phyloP scores from a whole-genome alignment of 164 flowering plant genomes.

The Euptelea pleiosperma region DNA sequence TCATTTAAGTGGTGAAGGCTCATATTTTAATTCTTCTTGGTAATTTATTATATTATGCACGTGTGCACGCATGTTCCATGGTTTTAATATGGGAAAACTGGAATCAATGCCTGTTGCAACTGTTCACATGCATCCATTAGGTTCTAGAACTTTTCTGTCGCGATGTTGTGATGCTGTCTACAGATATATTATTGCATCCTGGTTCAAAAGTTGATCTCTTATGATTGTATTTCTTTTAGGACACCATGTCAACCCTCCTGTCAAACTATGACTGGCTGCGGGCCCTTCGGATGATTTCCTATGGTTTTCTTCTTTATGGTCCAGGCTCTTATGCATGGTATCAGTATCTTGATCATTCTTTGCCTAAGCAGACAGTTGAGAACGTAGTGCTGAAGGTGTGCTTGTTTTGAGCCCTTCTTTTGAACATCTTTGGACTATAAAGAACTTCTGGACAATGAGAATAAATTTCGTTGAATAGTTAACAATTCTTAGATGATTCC shows the following conservation, averaged over 20 bases:
- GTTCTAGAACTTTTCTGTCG: background rate
- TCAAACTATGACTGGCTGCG: constrained; percentile 81
- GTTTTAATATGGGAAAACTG: no score
- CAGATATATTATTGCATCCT: background rate
- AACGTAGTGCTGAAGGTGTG: constrained; percentile 73
- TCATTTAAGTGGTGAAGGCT: no score
- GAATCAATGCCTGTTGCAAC: background rate
- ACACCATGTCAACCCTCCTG: constrained; percentile 27
- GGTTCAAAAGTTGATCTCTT: constrained; percentile 15
- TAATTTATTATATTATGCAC: no score
- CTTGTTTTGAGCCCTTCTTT: background rate
- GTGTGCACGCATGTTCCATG: no score
- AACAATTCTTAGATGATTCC: background rate
- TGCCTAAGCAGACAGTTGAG: constrained; percentile 57
- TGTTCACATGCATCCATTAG: background rate
- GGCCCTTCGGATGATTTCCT: constrained; percentile 81
- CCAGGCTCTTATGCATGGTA: constrained; percentile 99
- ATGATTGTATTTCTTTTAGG: constrained; percentile 31
- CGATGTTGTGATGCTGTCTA: background rate
- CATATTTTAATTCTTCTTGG: no score
- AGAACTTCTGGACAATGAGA: background rate
- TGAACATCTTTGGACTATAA: background rate
- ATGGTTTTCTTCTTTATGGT: constrained; percentile 90
- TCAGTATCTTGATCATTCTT: constrained; percentile 58
- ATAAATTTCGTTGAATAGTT: background rate